Percentiles rank a stretch among this genome's conserved stretches.
phyloP scores from a whole-genome alignment of 23 red algal species.

The Gracilaria domingensis region DNA sequence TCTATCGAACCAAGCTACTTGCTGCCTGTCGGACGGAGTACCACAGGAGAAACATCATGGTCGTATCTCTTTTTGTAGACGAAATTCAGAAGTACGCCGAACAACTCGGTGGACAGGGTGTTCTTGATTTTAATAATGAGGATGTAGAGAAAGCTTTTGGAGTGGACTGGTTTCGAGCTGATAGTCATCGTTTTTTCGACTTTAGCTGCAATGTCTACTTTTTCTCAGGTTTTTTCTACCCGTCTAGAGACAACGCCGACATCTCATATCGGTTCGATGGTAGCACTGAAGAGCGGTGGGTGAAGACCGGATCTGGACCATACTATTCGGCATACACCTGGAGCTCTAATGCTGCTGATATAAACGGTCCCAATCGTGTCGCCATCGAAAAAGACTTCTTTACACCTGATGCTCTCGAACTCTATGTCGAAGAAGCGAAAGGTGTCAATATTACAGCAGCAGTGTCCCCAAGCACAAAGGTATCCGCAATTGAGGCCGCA shows the following conservation, averaged over 20 bases:
- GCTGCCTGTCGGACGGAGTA: slow-evolving; percentile 42
- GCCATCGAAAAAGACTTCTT: slow-evolving; percentile 52
- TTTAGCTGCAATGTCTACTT: slow-evolving; percentile 76
- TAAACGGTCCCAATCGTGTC: slow-evolving; percentile 21
- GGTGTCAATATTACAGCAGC: not conserved
- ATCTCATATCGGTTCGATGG: slow-evolving; percentile 53
- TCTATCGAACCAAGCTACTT: slow-evolving; percentile 48
- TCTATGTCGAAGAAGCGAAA: slow-evolving; percentile 57
- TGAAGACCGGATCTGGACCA: slow-evolving; percentile 44
- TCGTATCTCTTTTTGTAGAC: slow-evolving; percentile 18
- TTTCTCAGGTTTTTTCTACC: slow-evolving; percentile 78
- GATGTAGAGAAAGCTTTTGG: not conserved
- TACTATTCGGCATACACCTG: slow-evolving; percentile 63
- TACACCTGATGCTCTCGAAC: slow-evolving; percentile 6
- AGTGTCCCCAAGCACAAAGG: slow-evolving; percentile 32
- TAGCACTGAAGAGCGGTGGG: slow-evolving; percentile 21
- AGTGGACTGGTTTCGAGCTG: slow-evolving; percentile 5
- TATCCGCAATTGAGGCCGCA: slow-evolving; percentile 46
- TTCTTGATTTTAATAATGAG: slow-evolving; percentile 53
- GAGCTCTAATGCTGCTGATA: slow-evolving; percentile 24
- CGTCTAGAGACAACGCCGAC: slow-evolving; percentile 48
- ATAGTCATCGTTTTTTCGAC: slow-evolving; percentile 32
- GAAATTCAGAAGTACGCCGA: slow-evolving; percentile 38
- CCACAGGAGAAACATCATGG: slow-evolving; percentile 27
- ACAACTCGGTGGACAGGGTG: slow-evolving; percentile 23